Conservation (phyloP, 495 filamentous ascomycete genomes). For the Trypethelium eluteriae region DNA sequence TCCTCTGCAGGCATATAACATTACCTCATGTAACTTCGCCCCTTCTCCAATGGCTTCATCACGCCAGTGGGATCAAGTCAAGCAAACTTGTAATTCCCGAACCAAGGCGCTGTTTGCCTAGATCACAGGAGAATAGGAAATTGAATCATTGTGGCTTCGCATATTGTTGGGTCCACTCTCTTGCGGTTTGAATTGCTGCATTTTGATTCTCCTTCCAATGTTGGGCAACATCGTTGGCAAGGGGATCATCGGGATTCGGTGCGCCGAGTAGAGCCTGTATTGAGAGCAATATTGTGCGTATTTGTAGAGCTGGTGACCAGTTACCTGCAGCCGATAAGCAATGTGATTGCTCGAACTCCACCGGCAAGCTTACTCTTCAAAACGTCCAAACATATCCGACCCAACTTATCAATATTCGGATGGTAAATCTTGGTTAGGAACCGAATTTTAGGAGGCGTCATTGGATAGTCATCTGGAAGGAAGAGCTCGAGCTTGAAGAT, state of each 20-base stretch:
- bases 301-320: slow-evolving; percentile 97
- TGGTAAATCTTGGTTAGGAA: slow-evolving; percentile 99
- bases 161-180: slow-evolving; percentile 77
- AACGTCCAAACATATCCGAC: slow-evolving; percentile 94
- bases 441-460: slow-evolving; percentile 96
- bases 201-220: slow-evolving; percentile 93
- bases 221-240: slow-evolving; percentile 96
- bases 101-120: background rate
- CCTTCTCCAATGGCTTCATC: too few relatives aligned
- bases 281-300: slow-evolving; percentile 91
- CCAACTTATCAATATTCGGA: slow-evolving; percentile 95
- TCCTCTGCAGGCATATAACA: too few relatives aligned
- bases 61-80: background rate
- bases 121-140: background rate
- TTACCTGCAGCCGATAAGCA: slow-evolving; percentile 56
- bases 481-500: slow-evolving; percentile 97
- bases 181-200: slow-evolving; percentile 81
- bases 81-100: background rate
- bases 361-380: slow-evolving; percentile 71
- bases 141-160: slow-evolving; percentile 43
- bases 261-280: slow-evolving; percentile 96
- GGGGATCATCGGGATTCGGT: slow-evolving; percentile 93
- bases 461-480: slow-evolving; percentile 98
- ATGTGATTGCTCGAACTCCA: slow-evolving; percentile 9
- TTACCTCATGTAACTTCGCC: too few relatives aligned